These are phyloP conservation scores for Umbellularia californica DNA, from an alignment of 164 flowering plant species.

Conservation along the genomic window DNA sequence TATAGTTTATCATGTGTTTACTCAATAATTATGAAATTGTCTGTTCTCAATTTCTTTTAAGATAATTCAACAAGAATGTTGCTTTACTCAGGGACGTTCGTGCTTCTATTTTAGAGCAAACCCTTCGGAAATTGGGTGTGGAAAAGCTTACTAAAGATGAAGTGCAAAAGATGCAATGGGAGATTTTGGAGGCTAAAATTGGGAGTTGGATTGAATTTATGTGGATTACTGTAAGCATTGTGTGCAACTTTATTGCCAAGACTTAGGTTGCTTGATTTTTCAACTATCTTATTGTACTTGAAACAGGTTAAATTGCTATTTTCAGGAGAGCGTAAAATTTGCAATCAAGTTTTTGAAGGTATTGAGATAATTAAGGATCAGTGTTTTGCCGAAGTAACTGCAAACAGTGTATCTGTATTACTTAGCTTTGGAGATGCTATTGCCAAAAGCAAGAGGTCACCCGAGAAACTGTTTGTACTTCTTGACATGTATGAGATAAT, in stretches of 20 bases:
- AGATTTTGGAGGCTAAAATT: slow-evolving; percentile 85
- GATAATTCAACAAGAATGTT: neutral
- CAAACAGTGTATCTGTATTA: slow-evolving; percentile 69
- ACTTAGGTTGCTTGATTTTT: neutral
- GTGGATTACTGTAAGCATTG: slow-evolving; percentile 77
- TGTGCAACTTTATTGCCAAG: neutral
- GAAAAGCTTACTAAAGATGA: slow-evolving; percentile 87
- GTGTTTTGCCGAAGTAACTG: slow-evolving; percentile 86
- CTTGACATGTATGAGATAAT: slow-evolving; percentile 96
- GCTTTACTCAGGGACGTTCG: slow-evolving; percentile 62
- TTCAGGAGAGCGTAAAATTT: slow-evolving; percentile 78
- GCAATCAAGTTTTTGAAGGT: slow-evolving; percentile 86
- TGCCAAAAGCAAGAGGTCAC: slow-evolving; percentile 96
- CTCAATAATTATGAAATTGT: neutral
- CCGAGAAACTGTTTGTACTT: slow-evolving; percentile 93
- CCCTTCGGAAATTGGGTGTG: slow-evolving; percentile 82
- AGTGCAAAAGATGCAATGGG: slow-evolving; percentile 98
- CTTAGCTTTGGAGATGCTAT: slow-evolving; percentile 98
- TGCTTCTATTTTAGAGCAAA: slow-evolving; percentile 70
- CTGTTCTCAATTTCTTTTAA: neutral
- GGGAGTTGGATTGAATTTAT: slow-evolving; percentile 90
- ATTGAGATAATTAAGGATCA: slow-evolving; percentile 60
- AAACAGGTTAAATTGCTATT: slow-evolving; percentile 87
- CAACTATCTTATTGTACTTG: slow-evolving; percentile 20
- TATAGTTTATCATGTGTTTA: neutral